Percentiles rank a stretch among this genome's conserved stretches.
Conservation (phyloP, 192 early-diverging fungal genomes). For the Gamsiella multidivaricata region DNA sequence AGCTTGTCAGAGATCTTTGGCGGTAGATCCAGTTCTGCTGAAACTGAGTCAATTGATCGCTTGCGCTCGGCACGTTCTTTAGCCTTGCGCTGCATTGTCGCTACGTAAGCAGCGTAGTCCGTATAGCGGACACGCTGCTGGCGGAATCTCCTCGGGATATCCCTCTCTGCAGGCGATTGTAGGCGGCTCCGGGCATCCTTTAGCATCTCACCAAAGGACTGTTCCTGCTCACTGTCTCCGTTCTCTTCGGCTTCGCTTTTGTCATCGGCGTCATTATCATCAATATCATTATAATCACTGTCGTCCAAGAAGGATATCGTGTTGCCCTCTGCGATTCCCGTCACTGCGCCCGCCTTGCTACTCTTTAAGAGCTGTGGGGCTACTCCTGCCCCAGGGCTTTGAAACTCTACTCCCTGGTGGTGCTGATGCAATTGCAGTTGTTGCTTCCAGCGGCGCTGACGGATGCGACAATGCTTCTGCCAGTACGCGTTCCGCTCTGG, state of each 20-base stretch:
- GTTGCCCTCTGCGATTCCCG: no score
- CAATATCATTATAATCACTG: neutral
- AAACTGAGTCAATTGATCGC: neutral
- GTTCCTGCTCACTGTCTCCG: neutral
- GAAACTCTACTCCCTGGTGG: neutral
- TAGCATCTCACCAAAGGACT: neutral
- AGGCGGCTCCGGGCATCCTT: conserved; percentile 9
- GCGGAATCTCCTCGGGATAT: neutral
- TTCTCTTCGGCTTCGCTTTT: neutral
- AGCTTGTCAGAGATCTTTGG: no score
- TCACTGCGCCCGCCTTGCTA: no score
- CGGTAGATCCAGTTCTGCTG: no score
- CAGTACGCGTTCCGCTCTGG: conserved; percentile 51
- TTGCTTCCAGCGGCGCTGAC: conserved; percentile 30
- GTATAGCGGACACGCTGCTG: conserved; percentile 27
- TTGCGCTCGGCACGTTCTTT: conserved; percentile 21
- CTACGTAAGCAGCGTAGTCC: conserved; percentile 33
- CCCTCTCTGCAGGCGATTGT: neutral
- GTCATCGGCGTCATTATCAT: conserved; percentile 1
- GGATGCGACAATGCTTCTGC: conserved; percentile 43
- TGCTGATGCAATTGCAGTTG: conserved; percentile 8
- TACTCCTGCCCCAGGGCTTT: neutral
- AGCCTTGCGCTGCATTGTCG: conserved; percentile 32
- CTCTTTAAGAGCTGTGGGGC: no score
- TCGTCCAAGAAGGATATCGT: no score